Evolutionary conservation across 2,329 filamentous ascomycete species (phyloP), one percentile per base, ranked within the genome.

Genomic region (Thelonectria discophora): DNA sequence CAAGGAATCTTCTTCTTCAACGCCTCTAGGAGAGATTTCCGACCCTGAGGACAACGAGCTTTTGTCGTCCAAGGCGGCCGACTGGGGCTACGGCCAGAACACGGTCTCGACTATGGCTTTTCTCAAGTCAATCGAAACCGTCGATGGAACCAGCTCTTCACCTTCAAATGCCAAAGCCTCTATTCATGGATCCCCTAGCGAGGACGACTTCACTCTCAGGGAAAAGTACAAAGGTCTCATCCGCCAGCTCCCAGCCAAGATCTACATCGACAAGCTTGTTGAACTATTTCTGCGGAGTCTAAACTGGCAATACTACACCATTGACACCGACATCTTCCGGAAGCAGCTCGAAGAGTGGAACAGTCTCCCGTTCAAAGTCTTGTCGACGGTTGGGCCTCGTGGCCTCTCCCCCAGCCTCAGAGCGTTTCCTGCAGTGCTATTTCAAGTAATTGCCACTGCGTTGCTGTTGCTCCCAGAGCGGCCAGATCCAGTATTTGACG

Each of bases 191-290:
- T 61, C 65, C 5, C 73, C 73, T 12, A 17, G 45, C 8, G 72
- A 76, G 9, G 69, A 71, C 42, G 68, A 68, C 21, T 59, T 78
- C 55, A 80, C 80, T 15, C 72, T 82, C 49, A 80, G 81, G 57
- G 84, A 87, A 71, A 83, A 83, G 64, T 89, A 88, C 76, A 86
- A 86, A 74, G 78, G 79, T 21, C 74, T 88, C 17, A 81, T 88
- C 51, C 81, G 86, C 20, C 84, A 87, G 67, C 75, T 89, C 4
- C 87, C 87, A 0, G 79, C 85, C 6, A 80, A 81, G 60, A 75
- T 76, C 21, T 84, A 84, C 68, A 80, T 87, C 50, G 84, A 87
- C 65, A 80, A 81, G 64, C 81, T 89, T 9, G 75, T 85, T 13
- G 77, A 77, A 13, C 77, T 85, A 9, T 89, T 84, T 71, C 84